Percentiles rank a stretch among this genome's conserved stretches.
These are phyloP conservation scores for Cordyceps javanica DNA, from an alignment of 2,329 filamentous ascomycete species.

Conservation along the genomic window DNA sequence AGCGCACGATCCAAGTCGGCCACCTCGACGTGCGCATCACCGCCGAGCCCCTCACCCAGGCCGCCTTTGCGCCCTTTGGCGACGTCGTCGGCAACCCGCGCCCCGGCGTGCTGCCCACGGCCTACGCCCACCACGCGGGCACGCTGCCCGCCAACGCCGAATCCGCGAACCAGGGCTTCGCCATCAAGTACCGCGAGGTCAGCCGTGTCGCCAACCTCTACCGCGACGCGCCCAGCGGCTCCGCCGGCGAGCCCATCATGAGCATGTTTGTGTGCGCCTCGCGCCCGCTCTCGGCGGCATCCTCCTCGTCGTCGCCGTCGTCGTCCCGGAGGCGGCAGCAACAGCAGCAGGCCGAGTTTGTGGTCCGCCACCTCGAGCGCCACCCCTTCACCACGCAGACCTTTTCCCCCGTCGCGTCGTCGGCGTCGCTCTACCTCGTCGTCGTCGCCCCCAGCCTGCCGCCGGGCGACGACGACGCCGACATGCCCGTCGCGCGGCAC, in stretches of 20 bases:
- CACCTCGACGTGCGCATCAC: constrained; percentile 34
- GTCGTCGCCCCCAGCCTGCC: constrained; percentile 77
- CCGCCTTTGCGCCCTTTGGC: constrained; percentile 72
- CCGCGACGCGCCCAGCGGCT: constrained; percentile 50
- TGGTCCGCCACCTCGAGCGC: constrained; percentile 69
- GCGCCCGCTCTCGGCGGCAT: constrained; percentile 20
- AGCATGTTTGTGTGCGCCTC: constrained; percentile 80
- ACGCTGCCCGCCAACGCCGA: constrained; percentile 42
- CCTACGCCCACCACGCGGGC: constrained; percentile 33
- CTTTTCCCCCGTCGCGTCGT: constrained; percentile 68
- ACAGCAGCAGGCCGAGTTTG: constrained; percentile 39
- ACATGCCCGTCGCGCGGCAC: constrained; percentile 19
- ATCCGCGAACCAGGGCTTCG: constrained; percentile 77
- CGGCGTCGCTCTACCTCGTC: constrained; percentile 62
- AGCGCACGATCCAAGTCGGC: constrained; percentile 12
- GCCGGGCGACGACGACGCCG: constrained; percentile 23
- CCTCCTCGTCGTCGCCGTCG: neutral
- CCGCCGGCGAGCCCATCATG: constrained; percentile 54
- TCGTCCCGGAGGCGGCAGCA: neutral
- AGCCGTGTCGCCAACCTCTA: constrained; percentile 71
- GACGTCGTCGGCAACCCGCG: constrained; percentile 73
- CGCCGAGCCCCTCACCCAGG: constrained; percentile 60
- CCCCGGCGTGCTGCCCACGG: constrained; percentile 46
- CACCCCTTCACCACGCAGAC: constrained; percentile 95
- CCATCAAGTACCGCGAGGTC: constrained; percentile 78